Conservation (phyloP, 2,329 filamentous ascomycete genomes). For the Furcasterigmium furcatum region DNA sequence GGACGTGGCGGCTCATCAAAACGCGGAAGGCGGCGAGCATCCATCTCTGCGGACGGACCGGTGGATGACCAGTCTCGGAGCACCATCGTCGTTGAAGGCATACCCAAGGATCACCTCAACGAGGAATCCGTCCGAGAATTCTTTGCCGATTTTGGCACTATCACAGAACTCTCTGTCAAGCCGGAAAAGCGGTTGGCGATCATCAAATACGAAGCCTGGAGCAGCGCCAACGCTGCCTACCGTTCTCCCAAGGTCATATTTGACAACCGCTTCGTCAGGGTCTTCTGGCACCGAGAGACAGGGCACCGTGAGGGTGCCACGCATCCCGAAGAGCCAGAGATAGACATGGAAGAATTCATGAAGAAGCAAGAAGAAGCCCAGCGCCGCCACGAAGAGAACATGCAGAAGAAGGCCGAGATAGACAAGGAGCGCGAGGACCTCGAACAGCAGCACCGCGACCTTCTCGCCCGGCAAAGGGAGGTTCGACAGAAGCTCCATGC, state of each 20-base stretch:
- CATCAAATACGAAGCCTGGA: conserved; percentile 66
- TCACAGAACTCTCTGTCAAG: conserved; percentile 63
- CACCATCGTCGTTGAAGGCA: conserved; percentile 73
- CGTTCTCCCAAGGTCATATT: conserved; percentile 77
- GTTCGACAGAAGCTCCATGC: conserved; percentile 61
- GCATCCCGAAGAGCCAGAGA: conserved; percentile 40
- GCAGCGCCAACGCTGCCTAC: conserved; percentile 66
- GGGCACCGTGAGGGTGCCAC: conserved; percentile 20
- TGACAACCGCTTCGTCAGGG: conserved; percentile 81
- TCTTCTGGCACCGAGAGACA: conserved; percentile 66
- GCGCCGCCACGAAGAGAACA: conserved; percentile 62
- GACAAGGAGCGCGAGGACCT: conserved; percentile 61
- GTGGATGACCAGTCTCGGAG: conserved; percentile 61
- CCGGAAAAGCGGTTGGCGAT: conserved; percentile 64
- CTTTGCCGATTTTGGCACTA: conserved; percentile 69
- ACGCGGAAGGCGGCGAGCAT: conserved; percentile 33
- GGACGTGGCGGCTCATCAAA: conserved; percentile 3
- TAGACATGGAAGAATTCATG: conserved; percentile 68
- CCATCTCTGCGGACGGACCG: conserved; percentile 63
- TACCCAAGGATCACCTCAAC: conserved; percentile 67
- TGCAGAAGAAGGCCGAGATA: conserved; percentile 59
- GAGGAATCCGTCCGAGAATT: conserved; percentile 65
- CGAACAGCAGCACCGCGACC: conserved; percentile 59
- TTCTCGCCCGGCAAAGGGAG: conserved; percentile 60
- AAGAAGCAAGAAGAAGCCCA: conserved; percentile 71